phyloP scores from a whole-genome alignment of 495 filamentous ascomycete species.

The Penicillium psychrofluorescens region DNA sequence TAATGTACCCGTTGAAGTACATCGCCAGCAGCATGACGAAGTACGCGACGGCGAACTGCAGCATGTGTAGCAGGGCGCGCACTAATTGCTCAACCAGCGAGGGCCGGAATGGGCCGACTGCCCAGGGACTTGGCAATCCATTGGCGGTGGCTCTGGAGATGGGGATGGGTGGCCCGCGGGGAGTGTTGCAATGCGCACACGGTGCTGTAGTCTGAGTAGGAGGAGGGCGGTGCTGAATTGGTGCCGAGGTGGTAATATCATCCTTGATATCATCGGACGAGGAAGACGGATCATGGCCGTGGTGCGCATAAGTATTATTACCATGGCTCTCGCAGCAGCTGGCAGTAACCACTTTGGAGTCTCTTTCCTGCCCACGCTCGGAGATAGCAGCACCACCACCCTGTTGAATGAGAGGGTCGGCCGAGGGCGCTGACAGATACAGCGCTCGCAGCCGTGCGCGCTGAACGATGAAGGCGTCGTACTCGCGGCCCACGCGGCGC shows the following conservation, averaged over 20 bases:
- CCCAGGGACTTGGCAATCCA: background rate
- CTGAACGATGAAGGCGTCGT: conserved; percentile 51
- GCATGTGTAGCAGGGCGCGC: conserved; percentile 55
- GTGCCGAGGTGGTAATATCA: conserved; percentile 1
- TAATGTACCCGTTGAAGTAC: conserved; percentile 61
- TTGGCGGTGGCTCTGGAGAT: background rate
- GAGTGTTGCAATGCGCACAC: too few species aligned
- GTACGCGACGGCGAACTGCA: conserved; percentile 65
- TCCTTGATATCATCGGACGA: background rate
- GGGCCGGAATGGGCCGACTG: conserved; percentile 32
- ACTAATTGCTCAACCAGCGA: conserved; percentile 49
- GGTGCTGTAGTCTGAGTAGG: too few species aligned
- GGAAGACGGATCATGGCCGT: background rate
- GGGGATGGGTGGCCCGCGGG: too few species aligned
- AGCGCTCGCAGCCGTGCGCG: conserved; percentile 19
- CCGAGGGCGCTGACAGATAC: conserved; percentile 4
- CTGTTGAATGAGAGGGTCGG: too few species aligned
- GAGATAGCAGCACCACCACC: too few species aligned
- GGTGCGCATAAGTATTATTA: too few species aligned
- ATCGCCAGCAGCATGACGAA: conserved; percentile 65
- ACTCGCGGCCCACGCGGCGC: conserved; percentile 50
- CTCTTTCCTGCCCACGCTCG: too few species aligned
- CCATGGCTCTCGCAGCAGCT: conserved; percentile 1
- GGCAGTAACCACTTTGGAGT: background rate
- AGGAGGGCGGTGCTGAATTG: background rate